Percentiles rank a stretch among this genome's conserved stretches.
phyloP scores from a whole-genome alignment of 2,329 filamentous ascomycete species.

The Xylariaceae sp. region DNA sequence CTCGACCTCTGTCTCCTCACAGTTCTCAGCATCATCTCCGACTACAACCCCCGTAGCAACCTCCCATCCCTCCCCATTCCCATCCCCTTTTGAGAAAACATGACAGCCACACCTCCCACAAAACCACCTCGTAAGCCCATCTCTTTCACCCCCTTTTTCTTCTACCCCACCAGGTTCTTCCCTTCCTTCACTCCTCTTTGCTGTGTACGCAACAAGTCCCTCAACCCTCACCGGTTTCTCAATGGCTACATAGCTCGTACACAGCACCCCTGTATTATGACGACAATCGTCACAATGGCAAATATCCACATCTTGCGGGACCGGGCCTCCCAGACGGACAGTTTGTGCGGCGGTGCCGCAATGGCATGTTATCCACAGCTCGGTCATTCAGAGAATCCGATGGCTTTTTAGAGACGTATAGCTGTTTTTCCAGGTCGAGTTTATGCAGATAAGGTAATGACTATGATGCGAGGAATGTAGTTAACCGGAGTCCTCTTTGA shows the following conservation, averaged over 20 bases:
- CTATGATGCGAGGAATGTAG: too few relatives aligned
- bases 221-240: slow-evolving; percentile 9
- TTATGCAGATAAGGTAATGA: too few relatives aligned
- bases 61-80: slow-evolving; percentile 25
- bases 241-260: slow-evolving; percentile 35
- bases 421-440: too few relatives aligned
- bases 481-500: too few relatives aligned
- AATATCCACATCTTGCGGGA: slow-evolving; percentile 17
- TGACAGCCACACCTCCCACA: slow-evolving; percentile 41
- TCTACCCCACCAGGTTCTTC: too few relatives aligned
- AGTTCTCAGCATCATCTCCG: slow-evolving; percentile 1
- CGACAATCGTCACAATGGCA: slow-evolving; percentile 33
- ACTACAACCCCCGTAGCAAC: slow-evolving; percentile 37
- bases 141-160: too few relatives aligned
- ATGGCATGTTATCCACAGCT: slow-evolving; percentile 25
- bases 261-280: slow-evolving; percentile 35
- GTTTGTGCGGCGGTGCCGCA: slow-evolving; percentile 25
- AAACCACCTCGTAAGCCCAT: slow-evolving; percentile 31
- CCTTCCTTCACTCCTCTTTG: not conserved
- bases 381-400: slow-evolving; percentile 4
- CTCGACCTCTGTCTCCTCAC: not conserved
- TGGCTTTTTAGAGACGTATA: too few relatives aligned
- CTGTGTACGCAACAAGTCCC: slow-evolving; percentile 17
- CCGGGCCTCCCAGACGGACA: slow-evolving; percentile 3
- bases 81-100: slow-evolving; percentile 28